Evolutionary conservation across 2,329 filamentous ascomycete genomes (phyloP), one percentile per base, ranked within the genome.

Genomic region (Diplodia corticola): DNA sequence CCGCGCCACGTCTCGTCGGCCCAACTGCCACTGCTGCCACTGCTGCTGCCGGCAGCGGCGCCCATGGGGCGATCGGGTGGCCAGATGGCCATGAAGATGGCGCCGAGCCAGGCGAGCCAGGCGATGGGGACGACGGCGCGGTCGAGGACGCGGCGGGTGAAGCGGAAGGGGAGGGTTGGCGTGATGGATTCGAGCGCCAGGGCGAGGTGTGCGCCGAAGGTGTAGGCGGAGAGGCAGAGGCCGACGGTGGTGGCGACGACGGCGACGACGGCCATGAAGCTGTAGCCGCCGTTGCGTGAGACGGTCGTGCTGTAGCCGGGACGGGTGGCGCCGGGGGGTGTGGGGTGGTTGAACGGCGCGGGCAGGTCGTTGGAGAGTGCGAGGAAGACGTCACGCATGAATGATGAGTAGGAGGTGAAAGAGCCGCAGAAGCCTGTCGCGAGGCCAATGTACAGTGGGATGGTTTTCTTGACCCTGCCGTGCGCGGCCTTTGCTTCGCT

Each of bases 371-470:
- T 95, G 4, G 91, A 89, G 20, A 96, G 79, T 0, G 91, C 89
- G 24, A 96, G 84, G 74, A 96, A 96, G 15, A 84, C 79, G 72
- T 96, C 93, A 6, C 91, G 85, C 54, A 93, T 88, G 74, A 96
- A 96, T 22, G 89, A 88, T 0, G 93, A 96, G 78, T 97, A 97
- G 10, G 90, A 93, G 0, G 93, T 97, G 73, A 95, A 91, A 70
- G 91, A 93, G 68, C 94, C 92, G 73, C 92, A 96, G 77, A 95
- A 95, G 12, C 91, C 94, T 0, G 91, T 96, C 0, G 91, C 87
- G 5, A 97, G 85, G 60, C 91, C 93, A 67, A 96, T 90, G 74
- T 96, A 97, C 0, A 97, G 82, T 0, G 94, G 93, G 30, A 96
- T 90, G 0, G 91, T 91, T 80, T 96, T 96, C 75, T 97, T 97